phyloP scores from a whole-genome alignment of 73 alveolate genomes.

The Breviolum minutum region DNA sequence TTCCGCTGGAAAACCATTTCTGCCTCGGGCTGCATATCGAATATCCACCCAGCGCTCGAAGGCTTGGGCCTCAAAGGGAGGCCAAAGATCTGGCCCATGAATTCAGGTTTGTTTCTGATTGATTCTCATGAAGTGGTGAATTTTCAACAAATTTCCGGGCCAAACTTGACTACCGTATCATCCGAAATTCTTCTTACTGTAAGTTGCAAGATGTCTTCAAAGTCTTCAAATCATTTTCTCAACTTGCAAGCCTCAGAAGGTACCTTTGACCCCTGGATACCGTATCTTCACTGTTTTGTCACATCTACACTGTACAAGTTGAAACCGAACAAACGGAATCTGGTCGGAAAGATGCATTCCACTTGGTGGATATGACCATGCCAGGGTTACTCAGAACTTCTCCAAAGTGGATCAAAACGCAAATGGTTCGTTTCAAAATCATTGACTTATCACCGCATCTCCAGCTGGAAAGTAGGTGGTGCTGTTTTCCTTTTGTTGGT shows the following conservation, averaged over 20 bases:
- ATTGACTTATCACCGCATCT: no score
- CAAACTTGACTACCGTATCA: no score
- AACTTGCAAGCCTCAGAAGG: neutral
- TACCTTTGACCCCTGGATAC: neutral
- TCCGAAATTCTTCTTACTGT: no score
- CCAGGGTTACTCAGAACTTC: neutral
- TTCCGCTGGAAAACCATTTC: neutral
- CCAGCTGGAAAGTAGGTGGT: no score
- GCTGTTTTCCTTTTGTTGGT: no score
- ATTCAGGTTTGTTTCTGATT: no score
- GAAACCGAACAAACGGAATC: neutral
- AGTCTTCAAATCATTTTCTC: no score
- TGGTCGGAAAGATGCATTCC: neutral
- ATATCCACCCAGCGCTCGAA: conserved; percentile 35
- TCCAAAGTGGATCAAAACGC: no score
- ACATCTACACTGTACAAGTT: neutral
- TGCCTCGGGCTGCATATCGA: conserved; percentile 39
- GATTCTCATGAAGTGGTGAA: no score
- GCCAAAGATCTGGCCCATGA: neutral
- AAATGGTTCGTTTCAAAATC: no score
- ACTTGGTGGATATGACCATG: neutral
- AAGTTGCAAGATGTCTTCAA: no score
- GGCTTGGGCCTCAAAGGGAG: neutral
- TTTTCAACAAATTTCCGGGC: no score
- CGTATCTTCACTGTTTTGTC: neutral